Evolutionary conservation across 352 stramenopile species (phyloP), one percentile per base, ranked within the genome.

Genomic region (Plasmopara muralis): DNA sequence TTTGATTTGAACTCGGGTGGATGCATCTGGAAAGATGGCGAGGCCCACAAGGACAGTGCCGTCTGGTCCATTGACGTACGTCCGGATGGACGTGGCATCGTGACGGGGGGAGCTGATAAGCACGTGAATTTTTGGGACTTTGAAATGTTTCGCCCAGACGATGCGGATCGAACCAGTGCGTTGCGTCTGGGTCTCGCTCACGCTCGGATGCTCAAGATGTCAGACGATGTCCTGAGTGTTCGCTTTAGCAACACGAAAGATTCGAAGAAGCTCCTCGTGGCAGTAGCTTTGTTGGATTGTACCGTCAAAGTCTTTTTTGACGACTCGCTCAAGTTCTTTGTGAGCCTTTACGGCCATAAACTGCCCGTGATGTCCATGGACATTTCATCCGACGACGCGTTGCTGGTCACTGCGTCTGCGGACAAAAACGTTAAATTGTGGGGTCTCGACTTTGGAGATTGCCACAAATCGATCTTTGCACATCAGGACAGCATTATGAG

Each of bases 401-500:
- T 99, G 68, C 77, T 99, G 6, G 96, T 97, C 38, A 98, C 96
- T 12, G 96, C 86, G 28, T 97, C 90, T 42, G 96, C 97, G 5
- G 97, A 99, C 69, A 99, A 99, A 66, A 98, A 97, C 48, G 90
- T 99, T 43, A 99, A 99, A 67, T 83, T 99, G 30, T 99, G 96
- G 96, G 97, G 97, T 10, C 74, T 99, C 14, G 97, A 99, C 68
- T 99, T 99, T 77, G 97, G 97, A 47, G 97, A 99, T 70, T 99
- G 96, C 62, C 97, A 99, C 80, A 96, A 97, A 52, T 98, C 93
- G 30, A 89, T 99, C 54, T 98, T 99, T 60, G 97, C 96, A 31
- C 97, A 99, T 70, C 84, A 97, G 62, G 97, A 99, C 62, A 97
- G 88, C 35, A 96, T 99, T 48, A 99, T 98, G 74, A 82, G 89